Percentiles rank a stretch among this genome's conserved stretches.
phyloP scores from a whole-genome alignment of 169 alveolate genomes.

The Neospora caninum region DNA sequence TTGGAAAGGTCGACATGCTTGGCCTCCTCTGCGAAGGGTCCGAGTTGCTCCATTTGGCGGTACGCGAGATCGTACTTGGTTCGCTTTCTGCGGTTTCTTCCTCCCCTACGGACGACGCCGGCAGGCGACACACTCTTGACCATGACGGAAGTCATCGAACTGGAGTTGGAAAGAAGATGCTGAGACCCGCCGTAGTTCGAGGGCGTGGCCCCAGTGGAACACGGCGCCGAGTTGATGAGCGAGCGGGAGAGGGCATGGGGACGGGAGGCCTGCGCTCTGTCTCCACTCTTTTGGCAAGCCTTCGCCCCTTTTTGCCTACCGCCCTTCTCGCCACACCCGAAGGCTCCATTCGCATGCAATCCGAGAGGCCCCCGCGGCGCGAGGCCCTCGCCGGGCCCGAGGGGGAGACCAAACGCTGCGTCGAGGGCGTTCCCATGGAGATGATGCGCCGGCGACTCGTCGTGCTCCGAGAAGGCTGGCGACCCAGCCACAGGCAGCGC shows the following conservation, averaged over 20 bases:
- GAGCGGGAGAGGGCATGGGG: neutral
- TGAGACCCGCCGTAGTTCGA: neutral
- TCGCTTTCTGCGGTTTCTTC: conserved; percentile 65
- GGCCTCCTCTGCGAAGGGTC: conserved; percentile 68
- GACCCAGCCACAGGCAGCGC: neutral
- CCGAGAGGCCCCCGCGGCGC: neutral
- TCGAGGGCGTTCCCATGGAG: neutral
- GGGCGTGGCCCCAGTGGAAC: neutral
- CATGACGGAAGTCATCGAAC: conserved; percentile 46
- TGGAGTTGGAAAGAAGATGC: neutral
- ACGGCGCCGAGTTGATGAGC: neutral
- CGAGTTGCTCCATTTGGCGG: conserved; percentile 69
- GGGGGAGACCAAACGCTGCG: neutral
- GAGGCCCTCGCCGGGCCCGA: neutral
- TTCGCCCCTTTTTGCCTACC: neutral
- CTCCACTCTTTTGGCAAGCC: neutral
- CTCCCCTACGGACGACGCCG: conserved; percentile 65
- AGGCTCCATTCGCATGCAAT: neutral
- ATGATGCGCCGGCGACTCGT: neutral
- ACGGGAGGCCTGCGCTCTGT: neutral
- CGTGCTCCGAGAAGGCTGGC: neutral
- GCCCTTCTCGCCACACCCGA: neutral
- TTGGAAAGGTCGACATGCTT: conserved; percentile 65
- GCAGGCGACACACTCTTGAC: conserved; percentile 69
- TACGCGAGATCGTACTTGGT: conserved; percentile 71